Conservation (phyloP, 306 rosid species). For the Psophocarpus tetragonolobus region DNA sequence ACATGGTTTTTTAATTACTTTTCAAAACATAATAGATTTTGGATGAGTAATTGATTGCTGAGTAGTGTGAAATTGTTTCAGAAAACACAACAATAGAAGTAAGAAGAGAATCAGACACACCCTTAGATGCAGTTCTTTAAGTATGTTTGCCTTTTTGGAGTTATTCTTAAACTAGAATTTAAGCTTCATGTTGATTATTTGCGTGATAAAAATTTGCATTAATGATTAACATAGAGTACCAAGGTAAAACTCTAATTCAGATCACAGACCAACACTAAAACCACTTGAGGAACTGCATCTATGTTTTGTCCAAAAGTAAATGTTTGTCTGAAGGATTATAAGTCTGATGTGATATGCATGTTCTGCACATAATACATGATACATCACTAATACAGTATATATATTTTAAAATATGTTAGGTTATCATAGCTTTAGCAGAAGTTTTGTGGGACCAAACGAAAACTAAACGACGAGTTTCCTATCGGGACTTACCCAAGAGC, state of each 20-base stretch:
- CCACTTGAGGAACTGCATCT: not conserved
- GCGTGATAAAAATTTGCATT: not conserved
- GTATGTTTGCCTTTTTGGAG: not conserved
- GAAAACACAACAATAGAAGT: not conserved
- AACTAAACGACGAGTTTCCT: constrained; percentile 43
- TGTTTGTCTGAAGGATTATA: not conserved
- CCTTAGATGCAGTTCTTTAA: not conserved
- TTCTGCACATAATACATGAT: constrained; percentile 3
- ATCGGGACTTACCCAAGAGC: constrained; percentile 46
- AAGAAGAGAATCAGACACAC: not conserved
- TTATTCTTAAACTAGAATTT: not conserved
- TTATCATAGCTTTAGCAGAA: constrained; percentile 71
- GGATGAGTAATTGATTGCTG: not conserved
- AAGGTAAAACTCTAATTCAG: not conserved
- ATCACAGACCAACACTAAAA: not conserved
- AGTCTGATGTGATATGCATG: not conserved
- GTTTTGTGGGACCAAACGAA: constrained; percentile 70
- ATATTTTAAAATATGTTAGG: constrained; percentile 39
- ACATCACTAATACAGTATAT: not conserved
- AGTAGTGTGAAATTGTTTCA: not conserved
- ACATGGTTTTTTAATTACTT: not conserved
- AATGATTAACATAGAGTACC: not conserved
- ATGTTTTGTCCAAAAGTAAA: not conserved
- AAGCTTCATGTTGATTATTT: not conserved
- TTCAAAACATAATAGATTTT: not conserved